Percentiles rank a stretch among this genome's conserved stretches.
phyloP scores from a whole-genome alignment of 352 stramenopile species.

The Phytophthora ramorum region DNA sequence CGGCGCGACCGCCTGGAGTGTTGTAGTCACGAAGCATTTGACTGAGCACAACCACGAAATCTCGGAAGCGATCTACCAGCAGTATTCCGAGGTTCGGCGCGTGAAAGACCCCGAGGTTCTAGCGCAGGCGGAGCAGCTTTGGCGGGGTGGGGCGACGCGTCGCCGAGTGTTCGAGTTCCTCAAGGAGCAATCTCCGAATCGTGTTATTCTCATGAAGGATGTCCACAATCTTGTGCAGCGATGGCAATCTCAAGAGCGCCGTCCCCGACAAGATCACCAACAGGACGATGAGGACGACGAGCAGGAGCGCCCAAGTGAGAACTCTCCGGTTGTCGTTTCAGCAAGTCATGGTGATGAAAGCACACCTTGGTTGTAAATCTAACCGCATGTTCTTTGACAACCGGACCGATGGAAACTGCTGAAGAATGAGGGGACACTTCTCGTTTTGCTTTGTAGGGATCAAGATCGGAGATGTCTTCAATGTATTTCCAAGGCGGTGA shows the following conservation, averaged over 20 bases:
- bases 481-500: slow-evolving; percentile 84
- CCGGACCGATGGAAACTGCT: slow-evolving; percentile 16
- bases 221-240: slow-evolving; percentile 81
- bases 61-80: slow-evolving; percentile 58
- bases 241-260: slow-evolving; percentile 60
- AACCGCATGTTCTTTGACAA: slow-evolving; percentile 8
- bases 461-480: slow-evolving; percentile 12
- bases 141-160: slow-evolving; percentile 57
- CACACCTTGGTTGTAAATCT: slow-evolving; percentile 33
- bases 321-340: slow-evolving; percentile 8
- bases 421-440: slow-evolving; percentile 28
- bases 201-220: slow-evolving; percentile 81
- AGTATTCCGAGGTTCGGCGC: slow-evolving; percentile 74
- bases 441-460: slow-evolving; percentile 17
- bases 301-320: slow-evolving; percentile 10
- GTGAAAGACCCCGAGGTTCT: slow-evolving; percentile 69
- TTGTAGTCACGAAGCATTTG: slow-evolving; percentile 78
- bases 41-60: slow-evolving; percentile 81
- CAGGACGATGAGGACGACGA: slow-evolving; percentile 4
- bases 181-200: slow-evolving; percentile 61
- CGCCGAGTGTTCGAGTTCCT: slow-evolving; percentile 80
- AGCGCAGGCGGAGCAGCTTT: slow-evolving; percentile 64
- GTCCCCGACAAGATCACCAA: slow-evolving; percentile 4
- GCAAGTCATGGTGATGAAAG: slow-evolving; percentile 22
- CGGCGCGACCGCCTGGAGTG: slow-evolving; percentile 47